Conservation (phyloP, 495 filamentous ascomycete genomes). For the Trypethelium eluteriae region DNA sequence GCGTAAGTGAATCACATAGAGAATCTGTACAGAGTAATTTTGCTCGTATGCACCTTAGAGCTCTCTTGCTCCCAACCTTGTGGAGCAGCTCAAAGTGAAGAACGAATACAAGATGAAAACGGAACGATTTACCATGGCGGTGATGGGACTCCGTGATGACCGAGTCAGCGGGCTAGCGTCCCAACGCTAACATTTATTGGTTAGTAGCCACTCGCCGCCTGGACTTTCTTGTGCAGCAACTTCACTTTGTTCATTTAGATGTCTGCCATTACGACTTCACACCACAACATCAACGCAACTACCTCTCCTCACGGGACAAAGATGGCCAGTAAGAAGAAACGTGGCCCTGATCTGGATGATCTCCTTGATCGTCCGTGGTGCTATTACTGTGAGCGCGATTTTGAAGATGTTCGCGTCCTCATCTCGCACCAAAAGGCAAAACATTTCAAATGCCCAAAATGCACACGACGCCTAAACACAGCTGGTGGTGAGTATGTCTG, state of each 20-base stretch:
- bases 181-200: too few species aligned
- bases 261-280: not conserved
- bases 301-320: conserved; percentile 13
- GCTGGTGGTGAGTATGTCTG: conserved; percentile 65
- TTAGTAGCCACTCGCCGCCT: too few species aligned
- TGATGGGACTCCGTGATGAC: not conserved
- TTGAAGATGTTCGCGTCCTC: conserved; percentile 91
- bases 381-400: conserved; percentile 98
- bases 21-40: not conserved
- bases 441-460: conserved; percentile 94
- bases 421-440: conserved; percentile 97
- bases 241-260: not conserved
- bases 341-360: conserved; percentile 80
- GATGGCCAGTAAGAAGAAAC: conserved; percentile 77
- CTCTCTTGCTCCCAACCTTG: not conserved
- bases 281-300: not conserved
- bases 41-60: too few species aligned
- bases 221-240: not conserved
- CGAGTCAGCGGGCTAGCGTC: not conserved
- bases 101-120: too few species aligned
- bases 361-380: conserved; percentile 86
- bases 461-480: conserved; percentile 79
- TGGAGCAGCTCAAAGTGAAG: too few species aligned
- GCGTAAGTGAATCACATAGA: not conserved
- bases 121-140: too few species aligned